phyloP scores from a whole-genome alignment of 345 rosid species.

The Sisymbrium irio region DNA sequence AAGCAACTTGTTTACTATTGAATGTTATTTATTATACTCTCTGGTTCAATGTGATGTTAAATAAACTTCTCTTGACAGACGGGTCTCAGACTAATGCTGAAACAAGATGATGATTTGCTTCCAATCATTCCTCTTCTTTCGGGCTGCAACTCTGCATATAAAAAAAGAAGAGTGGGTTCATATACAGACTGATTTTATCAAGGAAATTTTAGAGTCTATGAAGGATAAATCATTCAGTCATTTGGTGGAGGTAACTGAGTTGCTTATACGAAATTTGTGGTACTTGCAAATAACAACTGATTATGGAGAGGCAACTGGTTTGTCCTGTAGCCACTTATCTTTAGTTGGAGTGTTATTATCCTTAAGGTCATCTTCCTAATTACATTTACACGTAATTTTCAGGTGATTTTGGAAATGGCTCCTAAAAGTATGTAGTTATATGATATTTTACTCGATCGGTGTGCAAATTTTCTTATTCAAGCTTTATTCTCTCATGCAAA shows the following conservation, averaged over 20 bases:
- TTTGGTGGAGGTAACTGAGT: constrained; percentile 74
- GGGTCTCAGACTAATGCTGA: constrained; percentile 62
- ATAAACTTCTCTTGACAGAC: constrained; percentile 52
- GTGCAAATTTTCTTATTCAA: constrained; percentile 92
- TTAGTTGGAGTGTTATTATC: background rate
- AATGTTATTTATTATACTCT: constrained; percentile 8
- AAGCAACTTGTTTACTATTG: background rate
- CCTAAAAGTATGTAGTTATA: constrained; percentile 72
- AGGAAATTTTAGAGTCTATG: constrained; percentile 48
- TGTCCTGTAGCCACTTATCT: background rate
- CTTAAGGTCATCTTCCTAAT: background rate
- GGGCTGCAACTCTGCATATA: constrained; percentile 49
- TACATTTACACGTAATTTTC: constrained; percentile 27
- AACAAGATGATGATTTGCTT: constrained; percentile 60
- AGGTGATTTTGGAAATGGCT: constrained; percentile 90
- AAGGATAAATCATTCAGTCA: constrained; percentile 86
- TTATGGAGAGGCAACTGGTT: background rate
- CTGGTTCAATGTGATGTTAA: background rate
- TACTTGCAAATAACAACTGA: constrained; percentile 3
- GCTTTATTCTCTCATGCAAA: constrained; percentile 73
- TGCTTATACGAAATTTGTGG: background rate
- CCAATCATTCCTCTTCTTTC: constrained; percentile 63
- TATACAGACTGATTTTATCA: constrained; percentile 39
- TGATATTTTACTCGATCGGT: constrained; percentile 73
- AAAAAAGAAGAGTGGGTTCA: constrained; percentile 38